Percentiles rank a stretch among this genome's conserved stretches.
Conservation (phyloP, 495 filamentous ascomycete genomes). For the Chaetomium tenue region DNA sequence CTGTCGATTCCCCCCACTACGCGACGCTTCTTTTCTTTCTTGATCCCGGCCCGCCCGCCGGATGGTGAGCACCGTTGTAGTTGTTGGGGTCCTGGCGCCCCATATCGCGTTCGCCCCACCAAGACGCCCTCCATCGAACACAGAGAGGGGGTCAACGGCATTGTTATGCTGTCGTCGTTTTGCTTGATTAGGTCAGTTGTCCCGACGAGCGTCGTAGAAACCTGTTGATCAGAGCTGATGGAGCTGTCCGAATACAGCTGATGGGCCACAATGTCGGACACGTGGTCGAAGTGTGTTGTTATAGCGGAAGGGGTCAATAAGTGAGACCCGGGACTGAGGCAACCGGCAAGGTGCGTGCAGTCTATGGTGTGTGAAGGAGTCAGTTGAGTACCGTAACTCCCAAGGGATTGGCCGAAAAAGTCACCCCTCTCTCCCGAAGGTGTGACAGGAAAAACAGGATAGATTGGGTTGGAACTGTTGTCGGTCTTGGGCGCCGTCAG, state of each 20-base stretch:
- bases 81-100: neutral
- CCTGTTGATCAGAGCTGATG: neutral
- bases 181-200: neutral
- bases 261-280: neutral
- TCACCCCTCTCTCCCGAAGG: neutral
- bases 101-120: neutral
- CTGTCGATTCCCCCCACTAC: neutral
- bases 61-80: slow-evolving; percentile 3
- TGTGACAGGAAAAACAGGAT: neutral
- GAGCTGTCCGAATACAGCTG: neutral
- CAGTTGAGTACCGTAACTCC: neutral
- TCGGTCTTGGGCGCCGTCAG: slow-evolving; percentile 1
- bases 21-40: neutral
- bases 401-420: neutral
- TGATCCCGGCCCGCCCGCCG: neutral
- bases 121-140: neutral
- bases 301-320: slow-evolving; percentile 1
- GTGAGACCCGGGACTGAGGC: neutral
- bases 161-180: neutral
- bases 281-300: neutral
- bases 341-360: neutral
- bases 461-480: neutral
- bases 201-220: slow-evolving; percentile 3
- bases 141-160: neutral
- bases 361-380: slow-evolving; percentile 2